phyloP scores from a whole-genome alignment of 1,284 basidiomycete genomes.

The Tilletia walkeri region DNA sequence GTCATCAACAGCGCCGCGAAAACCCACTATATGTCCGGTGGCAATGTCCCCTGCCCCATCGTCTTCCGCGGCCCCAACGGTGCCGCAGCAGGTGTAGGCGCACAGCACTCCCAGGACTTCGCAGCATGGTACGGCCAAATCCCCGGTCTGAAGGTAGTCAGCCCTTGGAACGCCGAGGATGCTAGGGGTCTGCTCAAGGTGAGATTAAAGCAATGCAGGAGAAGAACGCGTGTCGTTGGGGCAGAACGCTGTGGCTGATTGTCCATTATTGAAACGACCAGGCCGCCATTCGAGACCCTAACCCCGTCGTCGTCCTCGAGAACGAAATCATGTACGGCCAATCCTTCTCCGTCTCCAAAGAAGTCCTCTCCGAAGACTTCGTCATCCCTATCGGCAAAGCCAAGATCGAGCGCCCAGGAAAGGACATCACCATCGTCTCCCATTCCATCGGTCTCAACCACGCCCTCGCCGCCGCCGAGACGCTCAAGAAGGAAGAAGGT shows the following conservation, averaged over 20 bases:
- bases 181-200: conserved; percentile 97
- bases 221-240: not conserved
- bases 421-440: conserved; percentile 91
- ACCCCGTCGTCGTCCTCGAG: conserved; percentile 96
- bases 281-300: conserved; percentile 96
- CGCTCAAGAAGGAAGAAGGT: conserved; percentile 84
- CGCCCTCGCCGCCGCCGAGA: conserved; percentile 70
- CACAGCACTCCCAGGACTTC: conserved; percentile 64
- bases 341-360: conserved; percentile 89
- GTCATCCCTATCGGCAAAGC: conserved; percentile 90
- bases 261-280: conserved; percentile 47
- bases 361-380: conserved; percentile 93
- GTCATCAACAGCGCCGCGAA: conserved; percentile 99
- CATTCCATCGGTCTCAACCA: conserved; percentile 61
- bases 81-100: conserved; percentile 92
- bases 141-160: conserved; percentile 95
- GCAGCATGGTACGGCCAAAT: conserved; percentile 84
- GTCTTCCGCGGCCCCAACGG: conserved; percentile 99
- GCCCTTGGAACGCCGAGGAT: conserved; percentile 95
- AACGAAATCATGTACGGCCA: conserved; percentile 99
- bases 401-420: conserved; percentile 89
- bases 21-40: conserved; percentile 99
- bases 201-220: conserved; percentile 28
- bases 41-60: conserved; percentile 94
- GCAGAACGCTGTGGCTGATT: not conserved